Evolutionary conservation across 108 stramenopile genomes (phyloP).

Genomic region (Phaeodactylum tricornutum): DNA sequence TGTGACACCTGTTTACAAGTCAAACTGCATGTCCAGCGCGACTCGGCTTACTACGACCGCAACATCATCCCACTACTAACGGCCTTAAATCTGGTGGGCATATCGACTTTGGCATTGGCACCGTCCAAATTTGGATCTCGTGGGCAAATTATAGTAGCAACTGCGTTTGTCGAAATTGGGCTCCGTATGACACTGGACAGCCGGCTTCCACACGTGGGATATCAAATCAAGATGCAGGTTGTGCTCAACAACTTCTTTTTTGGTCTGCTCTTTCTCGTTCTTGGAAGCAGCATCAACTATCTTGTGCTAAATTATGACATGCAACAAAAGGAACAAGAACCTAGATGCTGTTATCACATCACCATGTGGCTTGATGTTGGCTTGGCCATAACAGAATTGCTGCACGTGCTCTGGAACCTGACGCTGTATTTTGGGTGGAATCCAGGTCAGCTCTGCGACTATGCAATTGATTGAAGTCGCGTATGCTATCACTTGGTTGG

Average conservation of each 20-base stretch:
- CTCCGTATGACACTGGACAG: constrained; percentile 40
- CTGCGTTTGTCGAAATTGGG: constrained; percentile 42
- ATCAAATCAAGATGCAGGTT: constrained; percentile 44
- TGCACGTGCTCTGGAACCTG: too few relatives aligned
- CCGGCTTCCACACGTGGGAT: constrained; percentile 35
- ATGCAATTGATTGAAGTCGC: too few relatives aligned
- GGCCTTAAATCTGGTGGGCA: constrained; percentile 29
- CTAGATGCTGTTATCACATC: too few relatives aligned
- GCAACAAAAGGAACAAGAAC: too few relatives aligned
- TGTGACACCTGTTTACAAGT: constrained; percentile 34
- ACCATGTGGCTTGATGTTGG: too few relatives aligned
- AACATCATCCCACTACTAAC: constrained; percentile 48
- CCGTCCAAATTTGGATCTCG: constrained; percentile 26
- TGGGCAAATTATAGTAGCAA: constrained; percentile 24
- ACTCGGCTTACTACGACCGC: constrained; percentile 39
- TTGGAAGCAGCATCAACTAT: too few relatives aligned
- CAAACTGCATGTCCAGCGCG: constrained; percentile 25
- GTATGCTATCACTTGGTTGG: too few relatives aligned
- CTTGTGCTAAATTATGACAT: too few relatives aligned
- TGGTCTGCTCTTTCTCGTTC: constrained; percentile 19
- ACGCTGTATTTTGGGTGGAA: too few relatives aligned
- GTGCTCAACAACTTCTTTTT: constrained; percentile 40
- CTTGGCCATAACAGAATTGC: too few relatives aligned
- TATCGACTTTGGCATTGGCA: constrained; percentile 19
- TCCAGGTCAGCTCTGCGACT: too few relatives aligned